Evolutionary conservation across 768 basidiomycete genomes (phyloP), one percentile per base, ranked within the genome.

Genomic region (Trametes gibbosa): DNA sequence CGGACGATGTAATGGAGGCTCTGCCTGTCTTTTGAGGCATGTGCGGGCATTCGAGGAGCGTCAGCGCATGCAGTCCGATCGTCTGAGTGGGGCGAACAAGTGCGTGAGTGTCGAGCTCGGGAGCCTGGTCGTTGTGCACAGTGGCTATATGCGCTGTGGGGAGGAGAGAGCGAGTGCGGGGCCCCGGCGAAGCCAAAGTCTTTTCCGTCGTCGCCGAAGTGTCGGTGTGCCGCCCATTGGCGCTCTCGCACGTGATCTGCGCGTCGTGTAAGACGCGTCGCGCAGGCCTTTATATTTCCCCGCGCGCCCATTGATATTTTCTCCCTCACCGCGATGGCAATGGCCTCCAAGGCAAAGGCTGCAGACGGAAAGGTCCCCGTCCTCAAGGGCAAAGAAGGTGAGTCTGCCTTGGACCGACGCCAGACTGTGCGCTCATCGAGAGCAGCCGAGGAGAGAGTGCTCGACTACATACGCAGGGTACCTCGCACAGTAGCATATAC

Each of bases 391-490:
- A 83, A 88, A 68, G 89, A 91, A 71, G 88, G 88, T 83, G 40
- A 21, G 61, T 32, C 0, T 32, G 5, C 10, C 29, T 32, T 10
- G 29, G 5, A 32, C 29, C 5, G 9, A 7, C 0, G 7, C n/a
- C 24, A 8, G 17, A 10, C n/a, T 47, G 46, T 25, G 19, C 46
- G 12, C 43, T 23, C 21, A 23, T 6, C 6, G 19, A 14, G 14
- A 16, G 45, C 53, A 90, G 90, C 90, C 41, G 90, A 92, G 71
- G 86, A 88, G 65, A 81, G 78, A 59, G 79, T 95, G 4, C 73
- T 93, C 47, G 84, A 88, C 61, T 95, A 95, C 71, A 75, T 95
- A 67, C 90, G 86, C 77, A 76, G 74, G 73, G 92, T 89, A 53
- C 57, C 62, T 50, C 29, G 4, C n/a, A 6, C 7, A 23, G 50